Conservation (phyloP, 345 rosid genomes). For the Aquilaria yunnanensis region DNA sequence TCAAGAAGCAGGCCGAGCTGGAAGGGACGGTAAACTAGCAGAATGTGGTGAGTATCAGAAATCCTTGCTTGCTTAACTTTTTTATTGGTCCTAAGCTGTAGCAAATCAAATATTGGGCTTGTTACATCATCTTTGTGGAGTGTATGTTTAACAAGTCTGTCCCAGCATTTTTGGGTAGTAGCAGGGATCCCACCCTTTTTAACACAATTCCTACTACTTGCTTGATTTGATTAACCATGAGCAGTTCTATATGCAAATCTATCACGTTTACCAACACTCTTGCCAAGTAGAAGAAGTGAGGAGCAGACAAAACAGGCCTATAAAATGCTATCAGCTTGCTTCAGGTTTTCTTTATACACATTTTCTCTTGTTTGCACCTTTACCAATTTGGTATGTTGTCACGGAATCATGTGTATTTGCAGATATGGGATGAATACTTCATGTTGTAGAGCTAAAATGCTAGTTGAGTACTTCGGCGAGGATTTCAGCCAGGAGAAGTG, state of each 20-base stretch:
- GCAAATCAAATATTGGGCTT: background rate
- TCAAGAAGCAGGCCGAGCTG: constrained; percentile 99
- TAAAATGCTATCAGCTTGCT: constrained; percentile 75
- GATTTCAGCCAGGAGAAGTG: constrained; percentile 55
- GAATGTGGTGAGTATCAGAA: constrained; percentile 57
- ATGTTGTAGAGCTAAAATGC: constrained; percentile 65
- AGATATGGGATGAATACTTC: constrained; percentile 93
- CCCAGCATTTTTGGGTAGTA: no score
- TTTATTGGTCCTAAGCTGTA: background rate
- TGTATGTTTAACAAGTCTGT: background rate
- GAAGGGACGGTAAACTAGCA: constrained; percentile 86
- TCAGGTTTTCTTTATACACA: constrained; percentile 38
- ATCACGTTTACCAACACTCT: constrained; percentile 60
- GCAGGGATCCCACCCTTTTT: background rate
- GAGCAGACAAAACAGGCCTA: constrained; percentile 64
- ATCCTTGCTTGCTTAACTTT: background rate
- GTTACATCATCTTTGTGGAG: background rate
- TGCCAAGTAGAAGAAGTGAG: constrained; percentile 69
- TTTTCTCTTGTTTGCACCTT: constrained; percentile 1
- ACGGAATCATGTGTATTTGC: constrained; percentile 15
- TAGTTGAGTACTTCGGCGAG: constrained; percentile 84
- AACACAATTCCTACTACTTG: background rate
- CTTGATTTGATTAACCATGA: constrained; percentile 7
- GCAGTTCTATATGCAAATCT: constrained; percentile 74
- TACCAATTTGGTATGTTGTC: constrained; percentile 1